Base-by-base conservation (phyloP, 805 yeast genomes). In the Kodamaea neixiangensis region DNA sequence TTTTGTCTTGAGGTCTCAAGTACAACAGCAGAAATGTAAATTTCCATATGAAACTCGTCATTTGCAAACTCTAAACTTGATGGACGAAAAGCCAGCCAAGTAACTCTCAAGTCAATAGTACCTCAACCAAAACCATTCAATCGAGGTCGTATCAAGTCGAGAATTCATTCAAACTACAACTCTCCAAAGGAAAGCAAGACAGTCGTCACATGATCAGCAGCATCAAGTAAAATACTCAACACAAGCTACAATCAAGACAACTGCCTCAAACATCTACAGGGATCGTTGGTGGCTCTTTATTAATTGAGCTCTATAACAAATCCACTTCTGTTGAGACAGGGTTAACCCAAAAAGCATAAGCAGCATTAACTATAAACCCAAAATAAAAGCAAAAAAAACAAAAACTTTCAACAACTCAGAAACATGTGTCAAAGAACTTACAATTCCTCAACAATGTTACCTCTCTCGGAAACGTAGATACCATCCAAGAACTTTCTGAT, bases 401-500 rank as follows among this genome's bases (percentile, higher is more conserved):
- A 22, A 42, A 42, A 21, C 45, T 17, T 34, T 21, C 9, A 7
- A 40, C 19, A 45, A 51, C 50, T 45, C 51, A 50, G 52, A 52
- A 47, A 49, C 41, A 49, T 25, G 31, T 25, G 5, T 25, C 33
- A 47, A 14, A 18, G 29, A 46, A 52, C 49, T 67, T 68, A 68
- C 54, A 61, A 55, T 22, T 86, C 92, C 74, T 85, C 89, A 60
- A 78, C 87, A 73, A 93, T 82, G 75, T 81, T 80, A 71, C 97
- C 96, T 80, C 87, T 88, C 81, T 88, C 96, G 64, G 97, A 92
- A 69, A 93, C 99, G 79, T 93, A 93, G 82, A 93, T 92, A 91
- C 99, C 99, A 79, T 96, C 99, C 85, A 94, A 88, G 86, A 93
- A 93, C 86, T 93, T 93, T 82, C 99, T 89, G 92, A 94, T 93